Evolutionary conservation across 1,284 basidiomycete genomes (phyloP), one percentile per base, ranked within the genome.

Genomic region (Cryptococcus amylolentus): DNA sequence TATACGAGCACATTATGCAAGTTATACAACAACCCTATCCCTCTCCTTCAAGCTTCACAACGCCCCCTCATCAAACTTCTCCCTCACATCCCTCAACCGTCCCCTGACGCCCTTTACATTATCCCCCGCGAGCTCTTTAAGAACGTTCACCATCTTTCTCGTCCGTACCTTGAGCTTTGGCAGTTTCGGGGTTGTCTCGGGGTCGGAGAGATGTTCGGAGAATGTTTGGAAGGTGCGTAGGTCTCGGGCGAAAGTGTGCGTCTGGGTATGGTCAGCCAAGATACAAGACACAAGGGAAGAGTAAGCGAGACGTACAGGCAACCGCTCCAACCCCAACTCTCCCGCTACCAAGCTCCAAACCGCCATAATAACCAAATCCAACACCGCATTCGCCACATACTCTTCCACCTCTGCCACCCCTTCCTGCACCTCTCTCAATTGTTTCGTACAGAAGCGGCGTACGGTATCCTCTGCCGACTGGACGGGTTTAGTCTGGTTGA

Each of bases 231-330:
- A 76, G 8, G 76, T 78, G 5, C 75, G 59, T n/a, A 71, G 60
- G 59, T 78, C 76, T 27, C 76, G 58, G 1, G 76, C 75, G 49
- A 78, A 77, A 0, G 75, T 76, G 55, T 77, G 73, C 12, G 76
- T 77, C 75, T 78, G 51, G 13, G 27, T 5, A 47, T 26, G 31
- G 38, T 48, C 42, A 57, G 40, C 20, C 27, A 6, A 8, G 38
- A 8, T 12, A 35, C 13, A 26, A 14, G 20, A 20, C 9, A 16
- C n/a, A 10, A 14, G 31, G 5, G 38, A 41, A n/a, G 18, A 23
- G 14, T 14, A 23, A 20, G 27, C 3, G 45, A 16, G 18, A 70
- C 75, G 60, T 47, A 77, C 76, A 3, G 76, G 75, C 28, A 78
- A 53, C 26, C 56, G 49, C n/a, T 75, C 70, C 16, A 60, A 59